Conservation (phyloP, 2,329 filamentous ascomycete species). For the Pleomassaria siparia region DNA sequence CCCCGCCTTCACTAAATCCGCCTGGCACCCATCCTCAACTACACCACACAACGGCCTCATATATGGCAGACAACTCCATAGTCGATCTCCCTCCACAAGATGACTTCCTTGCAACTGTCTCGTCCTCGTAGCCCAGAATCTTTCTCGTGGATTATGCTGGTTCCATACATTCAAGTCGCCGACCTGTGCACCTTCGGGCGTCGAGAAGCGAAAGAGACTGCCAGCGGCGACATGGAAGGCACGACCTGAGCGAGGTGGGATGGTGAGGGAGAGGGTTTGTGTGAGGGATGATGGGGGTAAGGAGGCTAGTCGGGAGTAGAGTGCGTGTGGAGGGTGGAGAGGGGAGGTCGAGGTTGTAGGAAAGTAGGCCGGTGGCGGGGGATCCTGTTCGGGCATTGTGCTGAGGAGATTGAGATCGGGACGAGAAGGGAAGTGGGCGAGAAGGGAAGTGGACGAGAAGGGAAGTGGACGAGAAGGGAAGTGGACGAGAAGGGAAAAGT, state of each 20-base stretch:
- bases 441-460: too few species aligned
- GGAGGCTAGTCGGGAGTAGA: slow-evolving; percentile 28
- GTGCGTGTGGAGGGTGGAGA: slow-evolving; percentile 33
- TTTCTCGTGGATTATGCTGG: slow-evolving; percentile 71
- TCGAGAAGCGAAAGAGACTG: slow-evolving; percentile 71
- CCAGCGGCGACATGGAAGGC: slow-evolving; percentile 73
- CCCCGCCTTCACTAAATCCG: slow-evolving; percentile 40
- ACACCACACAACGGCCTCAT: slow-evolving; percentile 75
- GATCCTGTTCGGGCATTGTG: slow-evolving; percentile 2
- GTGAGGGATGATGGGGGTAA: slow-evolving; percentile 15
- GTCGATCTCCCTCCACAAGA: slow-evolving; percentile 68
- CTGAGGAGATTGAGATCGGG: not conserved
- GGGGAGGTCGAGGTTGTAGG: slow-evolving; percentile 33
- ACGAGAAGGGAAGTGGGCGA: too few species aligned
- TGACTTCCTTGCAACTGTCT: slow-evolving; percentile 78
- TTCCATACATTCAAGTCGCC: slow-evolving; percentile 86
- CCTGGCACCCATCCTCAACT: slow-evolving; percentile 56
- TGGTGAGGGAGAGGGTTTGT: slow-evolving; percentile 40
- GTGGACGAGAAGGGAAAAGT: too few species aligned
- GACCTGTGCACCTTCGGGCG: slow-evolving; percentile 76
- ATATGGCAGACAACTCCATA: slow-evolving; percentile 79
- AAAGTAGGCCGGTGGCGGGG: slow-evolving; percentile 39
- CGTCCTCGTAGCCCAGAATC: slow-evolving; percentile 80
- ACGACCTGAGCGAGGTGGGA: slow-evolving; percentile 72
- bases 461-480: too few species aligned